These are phyloP conservation scores for Anthracocystis panici-leucophaei DNA, from an alignment of 1,284 basidiomycete species.

Conservation along the genomic window DNA sequence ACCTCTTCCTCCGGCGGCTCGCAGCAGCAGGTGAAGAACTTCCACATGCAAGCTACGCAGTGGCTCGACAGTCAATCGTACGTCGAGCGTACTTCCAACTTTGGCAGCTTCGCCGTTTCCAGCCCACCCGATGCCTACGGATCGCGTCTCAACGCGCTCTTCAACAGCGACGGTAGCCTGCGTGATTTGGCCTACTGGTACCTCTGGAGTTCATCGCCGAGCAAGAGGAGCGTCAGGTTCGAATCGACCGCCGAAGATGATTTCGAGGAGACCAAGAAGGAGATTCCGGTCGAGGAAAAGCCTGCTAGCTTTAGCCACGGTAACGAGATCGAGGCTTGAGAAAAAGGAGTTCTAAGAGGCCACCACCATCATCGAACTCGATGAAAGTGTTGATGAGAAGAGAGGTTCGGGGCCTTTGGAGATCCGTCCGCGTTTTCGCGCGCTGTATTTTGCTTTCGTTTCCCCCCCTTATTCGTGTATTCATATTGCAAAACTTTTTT, in stretches of 20 bases:
- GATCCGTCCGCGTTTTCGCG: background rate
- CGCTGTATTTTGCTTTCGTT: background rate
- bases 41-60: conserved; percentile 54
- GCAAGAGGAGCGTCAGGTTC: conserved; percentile 23
- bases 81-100: conserved; percentile 62
- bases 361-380: background rate
- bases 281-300: conserved; percentile 26
- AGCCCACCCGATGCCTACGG: conserved; percentile 59
- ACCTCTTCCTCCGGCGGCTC: conserved; percentile 51
- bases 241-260: conserved; percentile 36
- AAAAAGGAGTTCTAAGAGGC: conserved; percentile 6
- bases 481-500: background rate
- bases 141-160: conserved; percentile 58
- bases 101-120: conserved; percentile 55
- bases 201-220: conserved; percentile 22
- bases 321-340: background rate
- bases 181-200: conserved; percentile 50
- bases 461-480: conserved; percentile 4
- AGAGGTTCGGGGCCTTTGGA: conserved; percentile 4
- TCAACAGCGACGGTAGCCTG: conserved; percentile 51
- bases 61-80: conserved; percentile 55
- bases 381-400: background rate
- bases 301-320: conserved; percentile 36
- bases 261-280: conserved; percentile 28
- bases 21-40: conserved; percentile 53